Evolutionary conservation across 1,139 yeast genomes (phyloP).

Genomic region (Yamadazyma oceani): DNA sequence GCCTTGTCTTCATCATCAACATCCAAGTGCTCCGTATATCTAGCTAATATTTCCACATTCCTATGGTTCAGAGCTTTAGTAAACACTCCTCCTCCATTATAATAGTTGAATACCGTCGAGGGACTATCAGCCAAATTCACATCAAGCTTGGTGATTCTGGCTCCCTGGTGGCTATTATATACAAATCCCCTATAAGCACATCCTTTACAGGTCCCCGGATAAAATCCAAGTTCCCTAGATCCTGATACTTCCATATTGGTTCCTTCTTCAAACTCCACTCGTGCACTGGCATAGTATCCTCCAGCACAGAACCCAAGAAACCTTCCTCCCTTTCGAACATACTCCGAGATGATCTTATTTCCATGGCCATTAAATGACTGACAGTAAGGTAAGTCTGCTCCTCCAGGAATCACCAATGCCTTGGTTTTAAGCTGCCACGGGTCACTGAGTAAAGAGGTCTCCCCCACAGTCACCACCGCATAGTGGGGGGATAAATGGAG

Average conservation of each 20-base stretch:
- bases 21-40: constrained; percentile 48
- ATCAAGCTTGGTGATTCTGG: constrained; percentile 54
- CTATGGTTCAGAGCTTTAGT: constrained; percentile 63
- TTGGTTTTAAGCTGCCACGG: constrained; percentile 89
- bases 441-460: constrained; percentile 63
- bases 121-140: constrained; percentile 33
- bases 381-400: constrained; percentile 91
- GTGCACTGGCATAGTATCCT: constrained; percentile 75
- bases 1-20: constrained; percentile 55
- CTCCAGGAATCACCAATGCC: constrained; percentile 87
- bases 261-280: constrained; percentile 84
- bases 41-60: constrained; percentile 70
- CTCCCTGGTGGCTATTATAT: constrained; percentile 75
- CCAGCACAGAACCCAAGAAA: constrained; percentile 96
- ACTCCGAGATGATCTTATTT: constrained; percentile 57
- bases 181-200: constrained; percentile 78
- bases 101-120: constrained; percentile 42
- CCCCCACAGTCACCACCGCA: constrained; percentile 75
- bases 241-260: constrained; percentile 82
- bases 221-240: constrained; percentile 73
- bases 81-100: constrained; percentile 89
- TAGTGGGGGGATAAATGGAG: constrained; percentile 81
- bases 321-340: constrained; percentile 75
- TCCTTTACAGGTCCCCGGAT: constrained; percentile 82
- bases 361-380: constrained; percentile 68